Evolutionary conservation across 495 filamentous ascomycete species (phyloP), one percentile per base, ranked within the genome.

Genomic region (Cercophora newfieldiana): DNA sequence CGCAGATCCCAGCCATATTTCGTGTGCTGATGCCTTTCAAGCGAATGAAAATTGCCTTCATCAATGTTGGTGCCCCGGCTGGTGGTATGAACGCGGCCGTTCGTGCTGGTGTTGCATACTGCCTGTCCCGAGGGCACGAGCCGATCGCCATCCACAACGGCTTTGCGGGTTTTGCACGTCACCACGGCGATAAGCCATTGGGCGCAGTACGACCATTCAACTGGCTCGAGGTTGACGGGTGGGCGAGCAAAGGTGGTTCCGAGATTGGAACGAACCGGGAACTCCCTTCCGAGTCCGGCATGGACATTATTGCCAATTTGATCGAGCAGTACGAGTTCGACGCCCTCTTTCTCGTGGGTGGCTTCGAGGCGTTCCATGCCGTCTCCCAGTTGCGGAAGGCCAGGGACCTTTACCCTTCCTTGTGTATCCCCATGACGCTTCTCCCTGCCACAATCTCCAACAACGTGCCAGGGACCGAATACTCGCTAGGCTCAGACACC

Each of bases 71-170:
- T 68, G 96, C 96, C 28, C 96, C 96, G 6, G 96, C 96, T n/a
- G 96, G 95, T 72, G 96, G 96, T 74, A 97, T 99, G 89, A 99
- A 99, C 78, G 92, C 94, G 50, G 94, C 96, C 22, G 96, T 96
- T 19, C 89, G 96, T 60, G 95, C 93, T 19, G 95, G 92, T 12
- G 93, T 97, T 12, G 91, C 92, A n/a, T 99, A 97, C 81, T 98
- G 94, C 74, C 77, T 96, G 31, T 90, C 90, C n/a, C 89, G 94
- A 26, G 96, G 96, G 6, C 96, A 99, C 74, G 91, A 90, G 33
- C 90, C 96, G 1, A 72, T 97, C 67, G 93, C 94, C 7, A 91
- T 99, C 59, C 91, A 97, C 80, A 99, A 99, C 71, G 96, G 96
- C 55, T 99, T 99, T 81, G 91, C 96, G 26, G 96, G 96, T 26